phyloP scores from a whole-genome alignment of 2,329 filamentous ascomycete genomes.

The Pseudocercospora musae region DNA sequence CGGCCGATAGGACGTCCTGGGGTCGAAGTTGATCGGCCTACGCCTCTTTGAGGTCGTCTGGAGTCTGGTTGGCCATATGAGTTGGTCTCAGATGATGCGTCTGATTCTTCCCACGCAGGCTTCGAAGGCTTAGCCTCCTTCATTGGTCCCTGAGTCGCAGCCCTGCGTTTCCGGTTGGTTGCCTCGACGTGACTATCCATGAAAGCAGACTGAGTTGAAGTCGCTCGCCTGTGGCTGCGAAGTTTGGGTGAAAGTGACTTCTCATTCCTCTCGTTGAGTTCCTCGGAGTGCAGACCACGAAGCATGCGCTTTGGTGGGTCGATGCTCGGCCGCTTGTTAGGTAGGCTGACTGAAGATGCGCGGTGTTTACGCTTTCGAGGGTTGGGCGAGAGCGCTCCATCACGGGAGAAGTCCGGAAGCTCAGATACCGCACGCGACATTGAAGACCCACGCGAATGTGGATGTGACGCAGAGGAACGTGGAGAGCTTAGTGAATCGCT shows the following conservation, averaged over 20 bases:
- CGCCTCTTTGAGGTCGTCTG: conserved; percentile 55
- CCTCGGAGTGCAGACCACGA: conserved; percentile 32
- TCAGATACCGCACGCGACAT: conserved; percentile 32
- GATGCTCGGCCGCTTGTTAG: conserved; percentile 33
- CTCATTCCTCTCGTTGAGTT: conserved; percentile 25
- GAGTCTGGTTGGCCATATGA: conserved; percentile 60
- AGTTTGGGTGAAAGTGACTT: conserved; percentile 60
- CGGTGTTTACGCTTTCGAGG: conserved; percentile 39
- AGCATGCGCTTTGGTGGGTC: conserved; percentile 28
- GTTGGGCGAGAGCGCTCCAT: conserved; percentile 30
- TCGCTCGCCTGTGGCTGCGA: conserved; percentile 60
- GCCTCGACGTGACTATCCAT: conserved; percentile 48
- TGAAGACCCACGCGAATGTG: conserved; percentile 26
- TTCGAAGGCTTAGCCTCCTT: conserved; percentile 31
- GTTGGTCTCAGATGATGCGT: conserved; percentile 43
- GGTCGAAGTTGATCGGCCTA: conserved; percentile 51
- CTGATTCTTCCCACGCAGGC: conserved; percentile 60
- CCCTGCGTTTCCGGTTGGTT: conserved; percentile 28
- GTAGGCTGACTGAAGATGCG: conserved; percentile 34
- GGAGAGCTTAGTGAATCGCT: conserved; percentile 35
- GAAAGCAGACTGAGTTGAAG: conserved; percentile 60
- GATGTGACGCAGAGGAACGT: conserved; percentile 24
- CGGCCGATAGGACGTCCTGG: conserved; percentile 56
- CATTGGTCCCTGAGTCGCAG: conserved; percentile 52
- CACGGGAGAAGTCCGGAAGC: conserved; percentile 22